Percentiles rank a stretch among this genome's conserved stretches.
These are phyloP conservation scores for Blastobotrys petasosporus DNA, from an alignment of 1,139 yeast genomes.

Conservation along the genomic window DNA sequence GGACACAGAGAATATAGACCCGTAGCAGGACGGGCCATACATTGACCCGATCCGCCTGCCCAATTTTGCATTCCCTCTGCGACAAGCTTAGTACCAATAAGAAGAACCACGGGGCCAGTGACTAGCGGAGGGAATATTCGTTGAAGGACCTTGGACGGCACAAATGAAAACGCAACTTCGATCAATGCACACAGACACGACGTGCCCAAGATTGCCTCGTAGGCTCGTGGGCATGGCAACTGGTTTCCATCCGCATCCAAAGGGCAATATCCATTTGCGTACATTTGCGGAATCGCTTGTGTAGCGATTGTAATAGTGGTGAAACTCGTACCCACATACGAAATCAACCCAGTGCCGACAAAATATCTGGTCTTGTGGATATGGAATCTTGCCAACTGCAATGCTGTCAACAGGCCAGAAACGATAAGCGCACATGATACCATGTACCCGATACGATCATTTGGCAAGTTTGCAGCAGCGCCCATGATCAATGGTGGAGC, in stretches of 20 bases:
- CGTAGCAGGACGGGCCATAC: conserved; percentile 29
- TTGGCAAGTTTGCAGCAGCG: conserved; percentile 49
- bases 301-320: conserved; percentile 78
- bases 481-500: conserved; percentile 79
- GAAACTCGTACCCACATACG: conserved; percentile 86
- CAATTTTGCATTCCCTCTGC: conserved; percentile 72
- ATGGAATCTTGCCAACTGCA: conserved; percentile 79
- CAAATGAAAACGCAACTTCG: conserved; percentile 64
- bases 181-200: conserved; percentile 70
- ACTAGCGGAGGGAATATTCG: conserved; percentile 80
- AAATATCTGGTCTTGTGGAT: conserved; percentile 66
- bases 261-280: conserved; percentile 64
- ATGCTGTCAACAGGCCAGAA: conserved; percentile 63
- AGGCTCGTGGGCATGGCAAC: conserved; percentile 84
- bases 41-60: conserved; percentile 73
- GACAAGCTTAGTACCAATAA: conserved; percentile 68
- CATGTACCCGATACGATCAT: conserved; percentile 54
- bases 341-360: conserved; percentile 79
- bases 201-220: conserved; percentile 79
- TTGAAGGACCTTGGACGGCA: conserved; percentile 66
- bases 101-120: conserved; percentile 84
- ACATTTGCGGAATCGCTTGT: conserved; percentile 76
- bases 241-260: conserved; percentile 49
- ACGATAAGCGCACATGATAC: conserved; percentile 73
- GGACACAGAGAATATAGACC: conserved; percentile 51